Evolutionary conservation across 176 grass and related monocot species (phyloP).

Genomic region (Aegilops tauschii): DNA sequence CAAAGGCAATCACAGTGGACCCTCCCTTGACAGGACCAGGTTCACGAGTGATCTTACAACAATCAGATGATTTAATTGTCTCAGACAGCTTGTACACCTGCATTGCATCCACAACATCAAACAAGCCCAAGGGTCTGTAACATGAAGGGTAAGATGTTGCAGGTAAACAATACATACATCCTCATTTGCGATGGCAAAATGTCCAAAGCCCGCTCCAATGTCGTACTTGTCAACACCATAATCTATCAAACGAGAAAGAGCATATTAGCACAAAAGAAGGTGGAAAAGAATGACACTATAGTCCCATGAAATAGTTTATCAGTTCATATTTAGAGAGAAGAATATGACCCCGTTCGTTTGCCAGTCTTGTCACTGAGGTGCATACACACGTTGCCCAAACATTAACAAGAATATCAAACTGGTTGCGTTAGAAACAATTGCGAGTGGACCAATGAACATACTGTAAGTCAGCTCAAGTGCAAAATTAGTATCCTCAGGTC

Average conservation of each 20-base stretch:
- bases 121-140: neutral
- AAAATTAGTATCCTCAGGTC: slow-evolving; percentile 84
- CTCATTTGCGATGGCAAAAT: slow-evolving; percentile 92
- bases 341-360: neutral
- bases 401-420: neutral
- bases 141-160: neutral
- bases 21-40: slow-evolving; percentile 97
- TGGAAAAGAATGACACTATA: neutral
- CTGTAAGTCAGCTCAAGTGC: slow-evolving; percentile 89
- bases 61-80: slow-evolving; percentile 47
- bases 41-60: slow-evolving; percentile 86
- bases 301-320: neutral
- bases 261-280: neutral
- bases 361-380: neutral
- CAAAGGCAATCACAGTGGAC: slow-evolving; percentile 89
- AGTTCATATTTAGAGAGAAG: neutral
- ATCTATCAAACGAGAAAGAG: slow-evolving; percentile 47
- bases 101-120: slow-evolving; percentile 24
- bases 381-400: neutral
- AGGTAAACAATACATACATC: slow-evolving; percentile 54
- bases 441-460: slow-evolving; percentile 33
- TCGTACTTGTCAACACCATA: slow-evolving; percentile 96
- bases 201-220: slow-evolving; percentile 91
- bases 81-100: slow-evolving; percentile 87
- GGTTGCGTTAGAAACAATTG: neutral